Conservation (phyloP, 176 grass and related monocot species). For the Tillandsia leiboldiana region DNA sequence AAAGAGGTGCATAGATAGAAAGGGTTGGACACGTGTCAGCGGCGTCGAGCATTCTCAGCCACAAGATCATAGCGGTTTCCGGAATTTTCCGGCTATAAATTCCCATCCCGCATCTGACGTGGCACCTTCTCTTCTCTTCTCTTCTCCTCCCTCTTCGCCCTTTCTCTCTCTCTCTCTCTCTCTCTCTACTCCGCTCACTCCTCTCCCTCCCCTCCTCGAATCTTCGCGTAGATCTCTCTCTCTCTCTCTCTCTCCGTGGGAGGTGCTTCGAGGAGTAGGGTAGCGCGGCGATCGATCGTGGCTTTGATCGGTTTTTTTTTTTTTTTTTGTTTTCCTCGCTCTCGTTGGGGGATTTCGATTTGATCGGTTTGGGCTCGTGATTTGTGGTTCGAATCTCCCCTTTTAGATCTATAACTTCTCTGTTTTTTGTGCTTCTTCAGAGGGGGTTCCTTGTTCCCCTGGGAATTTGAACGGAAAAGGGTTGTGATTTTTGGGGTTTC, state of each 20-base stretch:
- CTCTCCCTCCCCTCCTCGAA: neutral
- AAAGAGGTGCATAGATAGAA: too few species aligned
- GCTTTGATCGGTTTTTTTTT: neutral
- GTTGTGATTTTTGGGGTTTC: neutral
- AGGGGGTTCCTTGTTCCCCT: too few species aligned
- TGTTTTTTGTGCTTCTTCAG: too few species aligned
- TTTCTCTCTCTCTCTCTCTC: neutral
- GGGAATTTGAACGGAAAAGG: too few species aligned
- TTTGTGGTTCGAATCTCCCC: too few species aligned
- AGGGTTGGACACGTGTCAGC: neutral
- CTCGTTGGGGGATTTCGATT: too few species aligned
- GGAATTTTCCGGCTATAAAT: slow-evolving; percentile 35
- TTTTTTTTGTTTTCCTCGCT: neutral
- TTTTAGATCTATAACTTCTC: too few species aligned
- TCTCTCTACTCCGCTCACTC: neutral
- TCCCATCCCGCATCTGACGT: slow-evolving; percentile 24
- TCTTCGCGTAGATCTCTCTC: slow-evolving; percentile 8
- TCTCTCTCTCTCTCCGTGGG: neutral
- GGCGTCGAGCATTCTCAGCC: slow-evolving; percentile 19
- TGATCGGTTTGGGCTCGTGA: too few species aligned
- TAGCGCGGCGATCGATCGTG: too few species aligned
- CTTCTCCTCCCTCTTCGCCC: neutral
- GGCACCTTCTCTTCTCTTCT: slow-evolving; percentile 12
- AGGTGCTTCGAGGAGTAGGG: too few species aligned
- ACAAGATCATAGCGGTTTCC: slow-evolving; percentile 34